Percentiles rank a stretch among this genome's conserved stretches.
Evolutionary conservation across 2,329 filamentous ascomycete species (phyloP).

Genomic region (Verticillium longisporum): DNA sequence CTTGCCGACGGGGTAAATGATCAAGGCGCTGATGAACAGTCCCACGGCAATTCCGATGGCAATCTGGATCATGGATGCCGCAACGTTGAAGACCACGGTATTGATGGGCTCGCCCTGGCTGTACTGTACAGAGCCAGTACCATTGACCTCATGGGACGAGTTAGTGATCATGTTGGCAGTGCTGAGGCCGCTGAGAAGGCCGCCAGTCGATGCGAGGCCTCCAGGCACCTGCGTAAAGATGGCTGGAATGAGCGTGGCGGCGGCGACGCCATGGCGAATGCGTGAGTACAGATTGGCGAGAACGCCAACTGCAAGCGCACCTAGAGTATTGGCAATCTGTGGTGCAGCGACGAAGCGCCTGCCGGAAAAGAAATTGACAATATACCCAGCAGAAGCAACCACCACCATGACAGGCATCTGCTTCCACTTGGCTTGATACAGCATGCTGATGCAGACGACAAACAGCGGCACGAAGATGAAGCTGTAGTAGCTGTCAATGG

Average conservation of each 20-base stretch:
- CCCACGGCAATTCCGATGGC: slow-evolving; percentile 45
- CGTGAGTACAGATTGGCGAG: slow-evolving; percentile 72
- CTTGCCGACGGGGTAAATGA: slow-evolving; percentile 43
- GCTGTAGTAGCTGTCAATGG: slow-evolving; percentile 36
- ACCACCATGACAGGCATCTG: slow-evolving; percentile 72
- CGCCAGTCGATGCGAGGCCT: slow-evolving; percentile 38
- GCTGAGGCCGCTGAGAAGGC: slow-evolving; percentile 35
- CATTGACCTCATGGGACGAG: slow-evolving; percentile 24
- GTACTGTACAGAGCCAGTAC: slow-evolving; percentile 21
- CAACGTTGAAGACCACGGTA: slow-evolving; percentile 36
- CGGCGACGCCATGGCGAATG: slow-evolving; percentile 43
- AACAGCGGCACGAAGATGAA: slow-evolving; percentile 72
- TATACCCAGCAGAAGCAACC: slow-evolving; percentile 67
- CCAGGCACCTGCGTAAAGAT: slow-evolving; percentile 43
- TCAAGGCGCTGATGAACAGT: slow-evolving; percentile 39
- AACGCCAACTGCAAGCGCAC: slow-evolving; percentile 69
- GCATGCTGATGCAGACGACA: slow-evolving; percentile 63
- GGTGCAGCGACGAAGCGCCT: slow-evolving; percentile 60
- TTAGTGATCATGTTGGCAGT: slow-evolving; percentile 37
- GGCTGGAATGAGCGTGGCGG: slow-evolving; percentile 37
- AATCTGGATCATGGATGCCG: slow-evolving; percentile 44
- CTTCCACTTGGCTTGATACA: slow-evolving; percentile 77
- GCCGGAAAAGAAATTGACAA: slow-evolving; percentile 68
- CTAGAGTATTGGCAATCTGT: slow-evolving; percentile 70
- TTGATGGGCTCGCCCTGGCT: slow-evolving; percentile 17